A percentile compares a stretch with the other conserved stretches of the same genome.
phyloP scores from a whole-genome alignment of 1,284 basidiomycete species.

The Leccinum angustisporum region DNA sequence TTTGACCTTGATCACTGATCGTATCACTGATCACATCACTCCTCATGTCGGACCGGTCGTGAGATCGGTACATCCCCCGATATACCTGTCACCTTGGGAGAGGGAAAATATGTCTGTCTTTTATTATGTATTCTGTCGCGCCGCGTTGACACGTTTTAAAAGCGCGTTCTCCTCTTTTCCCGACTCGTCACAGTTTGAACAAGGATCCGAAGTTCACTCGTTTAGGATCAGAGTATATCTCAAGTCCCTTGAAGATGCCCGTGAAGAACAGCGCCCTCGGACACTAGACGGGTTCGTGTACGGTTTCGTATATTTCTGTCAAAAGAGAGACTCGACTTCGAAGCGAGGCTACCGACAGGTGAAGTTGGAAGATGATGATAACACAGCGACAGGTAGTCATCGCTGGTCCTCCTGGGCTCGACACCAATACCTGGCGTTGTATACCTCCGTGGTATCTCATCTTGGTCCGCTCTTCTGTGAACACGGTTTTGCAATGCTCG shows the following conservation, averaged over 20 bases:
- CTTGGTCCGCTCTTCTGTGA: slow-evolving; percentile 78
- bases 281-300: slow-evolving; percentile 73
- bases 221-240: slow-evolving; percentile 62
- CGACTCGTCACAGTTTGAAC: slow-evolving; percentile 80
- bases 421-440: slow-evolving; percentile 82
- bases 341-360: slow-evolving; percentile 90
- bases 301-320: slow-evolving; percentile 82
- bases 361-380: not conserved
- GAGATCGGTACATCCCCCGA: slow-evolving; percentile 66
- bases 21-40: no score
- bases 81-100: slow-evolving; percentile 62
- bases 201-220: slow-evolving; percentile 72
- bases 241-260: slow-evolving; percentile 17
- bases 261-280: slow-evolving; percentile 35
- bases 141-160: slow-evolving; percentile 16
- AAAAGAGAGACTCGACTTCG: slow-evolving; percentile 65
- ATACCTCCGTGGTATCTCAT: slow-evolving; percentile 64
- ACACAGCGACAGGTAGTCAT: slow-evolving; percentile 52
- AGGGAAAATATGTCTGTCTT: slow-evolving; percentile 80
- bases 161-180: slow-evolving; percentile 96
- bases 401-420: slow-evolving; percentile 85
- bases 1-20: slow-evolving; percentile 90
- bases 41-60: slow-evolving; percentile 86
- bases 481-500: slow-evolving; percentile 79
- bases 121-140: not conserved